Base-by-base conservation (phyloP, 306 rosid species). In the Coriaria nepalensis region DNA sequence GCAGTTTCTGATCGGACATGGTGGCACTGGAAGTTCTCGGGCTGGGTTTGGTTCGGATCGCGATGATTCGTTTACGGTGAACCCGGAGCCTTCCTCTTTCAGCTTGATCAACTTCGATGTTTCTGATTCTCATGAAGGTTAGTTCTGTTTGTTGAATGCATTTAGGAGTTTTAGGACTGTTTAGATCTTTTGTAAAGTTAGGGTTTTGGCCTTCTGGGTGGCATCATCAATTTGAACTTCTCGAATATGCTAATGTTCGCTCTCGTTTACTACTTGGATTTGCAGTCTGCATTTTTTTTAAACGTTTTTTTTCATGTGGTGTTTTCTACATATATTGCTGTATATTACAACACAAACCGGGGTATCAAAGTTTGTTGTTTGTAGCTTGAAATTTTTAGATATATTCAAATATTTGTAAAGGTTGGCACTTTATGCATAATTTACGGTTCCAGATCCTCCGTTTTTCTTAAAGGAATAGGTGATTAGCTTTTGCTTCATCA, bases 111-210 rank as follows among this genome's bases (percentile, higher is more conserved):
- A 62, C 4, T 74, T 62, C 40, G 69, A 74, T 37, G 43, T 52
- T 59, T 49, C 56, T 10, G 77, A 70, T 38, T 40, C 73, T 37
- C 64, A 52, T 43, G 77, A 74, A 66, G 81, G 81, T 74, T 50
- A 37, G 53, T 8, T 32, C 33, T 13, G 5, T 54, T 2, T 47
- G 9, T 33, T 14, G 9, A 1, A 7, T 33, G 38, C 34, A 6
- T 39, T 44, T 44, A 15, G 55, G 11, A 42, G 9, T 11, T 35
- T 6, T 12, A 35, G 29, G 29, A 20, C 29, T 20, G 29, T 20
- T 20, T 20, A 20, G 29, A 20, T 20, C 29, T 20, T 3, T 20
- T 20, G 29, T 53, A 53, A 46, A 39, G 37, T 39, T 56, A 56
- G 52, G 43, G 40, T 33, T 33, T 33, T 55, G 8, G 33, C 12